Base-by-base conservation (phyloP, 805 yeast genomes). In the Tetrapisispora pingtungensis region DNA sequence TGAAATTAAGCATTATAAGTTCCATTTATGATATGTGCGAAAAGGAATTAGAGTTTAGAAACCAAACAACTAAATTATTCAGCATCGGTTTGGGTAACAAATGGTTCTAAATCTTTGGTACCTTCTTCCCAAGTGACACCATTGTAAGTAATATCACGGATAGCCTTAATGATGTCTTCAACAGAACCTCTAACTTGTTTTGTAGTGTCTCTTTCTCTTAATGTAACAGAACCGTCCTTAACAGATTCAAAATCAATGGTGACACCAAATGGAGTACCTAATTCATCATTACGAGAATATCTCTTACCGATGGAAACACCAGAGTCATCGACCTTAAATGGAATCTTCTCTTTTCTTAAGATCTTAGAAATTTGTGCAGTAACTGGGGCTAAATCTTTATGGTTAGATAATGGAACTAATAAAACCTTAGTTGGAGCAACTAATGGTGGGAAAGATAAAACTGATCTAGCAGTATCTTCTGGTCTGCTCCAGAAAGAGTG, bases 341-440 rank as follows among this genome's bases (percentile, higher is more conserved):
- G 90, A 56, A 93, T 80, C 66, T 88, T 90, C 49, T 78, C 80
- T 51, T 72, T 69, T 68, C 93, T 87, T 64, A 93, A 78, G 49
- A 70, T 70, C 47, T 76, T 70, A 43, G 90, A 77, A 45, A 93
- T 80, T 50, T 77, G 69, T 58, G 78, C 73, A 41, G 86, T 75
- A 43, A 84, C 73, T 40, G 96, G 94, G 48, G 74, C 77, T 63
- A 93, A 75, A 52, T 80, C 84, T 45, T 82, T 78, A 63, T 87
- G 83, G 66, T 79, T 81, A 43, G 96, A 87, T 61, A 93, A 75
- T 55, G 99, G 99, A 45, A 90, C 97, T 46, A 93, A 77, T 51
- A 93, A 73, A 19, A 90, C 98, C 74, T 93, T 93, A 44, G 97
- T 89, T 65, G 99, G 99, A 3, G 99, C 97, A 52, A 93, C 95